These are phyloP conservation scores for Monosporozyma aerobia DNA, from an alignment of 805 yeast genomes.

Conservation along the genomic window DNA sequence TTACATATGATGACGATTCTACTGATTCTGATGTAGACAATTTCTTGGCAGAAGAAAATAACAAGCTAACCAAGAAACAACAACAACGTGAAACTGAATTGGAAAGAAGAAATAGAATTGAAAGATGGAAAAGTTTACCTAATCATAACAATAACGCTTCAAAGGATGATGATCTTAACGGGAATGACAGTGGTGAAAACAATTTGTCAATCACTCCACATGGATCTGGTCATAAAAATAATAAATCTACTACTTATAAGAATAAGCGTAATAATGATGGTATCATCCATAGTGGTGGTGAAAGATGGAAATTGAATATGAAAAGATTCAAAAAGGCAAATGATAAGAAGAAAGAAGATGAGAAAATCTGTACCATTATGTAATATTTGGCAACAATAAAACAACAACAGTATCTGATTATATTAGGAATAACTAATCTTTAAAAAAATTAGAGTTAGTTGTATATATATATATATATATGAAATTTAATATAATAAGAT, in stretches of 20 bases:
- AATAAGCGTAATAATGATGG: slow-evolving; percentile 5
- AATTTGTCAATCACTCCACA: neutral
- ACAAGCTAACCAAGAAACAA: slow-evolving; percentile 2
- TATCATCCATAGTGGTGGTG: slow-evolving; percentile 8
- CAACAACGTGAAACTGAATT: neutral
- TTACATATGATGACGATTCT: slow-evolving; percentile 15
- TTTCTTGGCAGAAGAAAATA: neutral
- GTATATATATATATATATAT: neutral
- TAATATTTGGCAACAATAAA: slow-evolving; percentile 1
- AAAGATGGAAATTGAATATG: slow-evolving; percentile 17
- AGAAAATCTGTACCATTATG: slow-evolving; percentile 13
- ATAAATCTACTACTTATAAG: neutral
- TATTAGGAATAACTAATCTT: neutral
- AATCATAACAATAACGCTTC: slow-evolving; percentile 10
- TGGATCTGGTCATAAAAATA: neutral
- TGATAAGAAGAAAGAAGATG: slow-evolving; percentile 1
- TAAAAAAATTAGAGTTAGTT: neutral
- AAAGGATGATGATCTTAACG: slow-evolving; percentile 6
- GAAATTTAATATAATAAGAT: no score
- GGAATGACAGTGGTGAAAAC: neutral
- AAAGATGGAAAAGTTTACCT: slow-evolving; percentile 27
- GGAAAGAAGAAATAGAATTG: slow-evolving; percentile 12
- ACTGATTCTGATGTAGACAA: neutral
- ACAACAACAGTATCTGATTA: neutral
- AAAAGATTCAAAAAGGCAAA: slow-evolving; percentile 12